Evolutionary conservation across 164 flowering plant species (phyloP), one percentile per base, ranked within the genome.

Genomic region (Paratinospora sagittata): DNA sequence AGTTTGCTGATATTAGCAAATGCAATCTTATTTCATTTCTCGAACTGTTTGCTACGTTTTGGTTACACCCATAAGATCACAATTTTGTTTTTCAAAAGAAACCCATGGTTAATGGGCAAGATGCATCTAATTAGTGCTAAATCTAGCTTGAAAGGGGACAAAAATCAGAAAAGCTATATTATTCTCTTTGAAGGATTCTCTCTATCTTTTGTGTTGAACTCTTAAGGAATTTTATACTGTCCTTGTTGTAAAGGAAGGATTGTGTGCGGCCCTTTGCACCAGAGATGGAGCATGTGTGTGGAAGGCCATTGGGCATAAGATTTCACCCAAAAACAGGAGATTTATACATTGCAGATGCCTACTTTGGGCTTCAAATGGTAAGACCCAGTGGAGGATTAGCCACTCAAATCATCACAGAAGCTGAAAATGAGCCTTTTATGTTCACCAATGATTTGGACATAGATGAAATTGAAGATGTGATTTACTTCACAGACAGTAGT

Each of bases 401-500:
- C n/a, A n/a, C n/a, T n/a, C n/a, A n/a, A n/a, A n/a, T n/a, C n/a
- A n/a, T n/a, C n/a, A n/a, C n/a, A n/a, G n/a, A n/a, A n/a, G n/a
- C n/a, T n/a, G n/a, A n/a, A n/a, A n/a, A n/a, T n/a, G n/a, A n/a
- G n/a, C n/a, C n/a, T n/a, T n/a, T n/a, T n/a, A n/a, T n/a, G n/a
- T n/a, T n/a, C n/a, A n/a, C n/a, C n/a, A n/a, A n/a, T n/a, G n/a
- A n/a, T n/a, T n/a, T n/a, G n/a, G n/a, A n/a, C n/a, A n/a, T n/a
- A n/a, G n/a, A n/a, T n/a, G n/a, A n/a, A n/a, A n/a, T n/a, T n/a
- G n/a, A n/a, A n/a, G n/a, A n/a, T n/a, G n/a, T n/a, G 78, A 73
- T 0, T 86, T 83, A 82, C 67, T 85, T 87, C 61, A 84, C 85
- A 0, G 88, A 87, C 69, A 73, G 75, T 13, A 87, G 90, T 72